These are phyloP conservation scores for Chaetomium sp. DNA, from an alignment of 2,329 filamentous ascomycete species.

Conservation along the genomic window DNA sequence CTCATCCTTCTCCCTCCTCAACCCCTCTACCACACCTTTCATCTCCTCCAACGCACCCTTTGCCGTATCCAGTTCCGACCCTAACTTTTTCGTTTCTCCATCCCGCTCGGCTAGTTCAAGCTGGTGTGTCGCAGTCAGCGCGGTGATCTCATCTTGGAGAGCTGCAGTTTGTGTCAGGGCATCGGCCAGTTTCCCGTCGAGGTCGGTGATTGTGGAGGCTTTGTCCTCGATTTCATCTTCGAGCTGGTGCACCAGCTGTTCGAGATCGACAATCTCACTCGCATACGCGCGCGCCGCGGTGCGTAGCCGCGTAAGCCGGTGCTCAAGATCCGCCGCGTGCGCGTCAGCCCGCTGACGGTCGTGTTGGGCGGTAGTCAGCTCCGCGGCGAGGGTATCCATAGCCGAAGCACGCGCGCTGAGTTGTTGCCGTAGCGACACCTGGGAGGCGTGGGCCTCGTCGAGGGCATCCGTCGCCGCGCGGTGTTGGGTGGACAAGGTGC, in stretches of 20 bases:
- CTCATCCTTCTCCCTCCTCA: conserved; percentile 42
- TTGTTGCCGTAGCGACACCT: conserved; percentile 50
- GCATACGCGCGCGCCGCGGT: conserved; percentile 47
- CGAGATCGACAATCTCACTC: conserved; percentile 48
- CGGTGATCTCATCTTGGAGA: conserved; percentile 35
- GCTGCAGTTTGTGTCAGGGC: conserved; percentile 34
- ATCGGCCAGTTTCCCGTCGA: conserved; percentile 36
- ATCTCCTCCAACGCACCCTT: conserved; percentile 41
- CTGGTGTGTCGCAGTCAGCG: conserved; percentile 29
- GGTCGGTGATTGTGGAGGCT: conserved; percentile 27
- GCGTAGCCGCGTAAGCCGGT: conserved; percentile 44
- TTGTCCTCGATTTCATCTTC: conserved; percentile 37
- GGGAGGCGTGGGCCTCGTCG: conserved; percentile 54
- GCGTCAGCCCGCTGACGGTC: conserved; percentile 11
- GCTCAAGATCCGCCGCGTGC: conserved; percentile 41
- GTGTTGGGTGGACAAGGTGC: conserved; percentile 40
- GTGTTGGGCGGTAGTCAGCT: conserved; percentile 32
- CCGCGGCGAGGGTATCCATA: conserved; percentile 41
- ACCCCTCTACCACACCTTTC: conserved; percentile 38
- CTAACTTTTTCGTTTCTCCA: conserved; percentile 42
- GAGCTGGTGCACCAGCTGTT: conserved; percentile 43
- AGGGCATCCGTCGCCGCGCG: conserved; percentile 47
- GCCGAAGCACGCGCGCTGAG: conserved; percentile 46
- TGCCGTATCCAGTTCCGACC: conserved; percentile 42
- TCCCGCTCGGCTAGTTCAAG: conserved; percentile 39